Base-by-base conservation (phyloP, 768 basidiomycete genomes). In the Podaxis mareebaensis region DNA sequence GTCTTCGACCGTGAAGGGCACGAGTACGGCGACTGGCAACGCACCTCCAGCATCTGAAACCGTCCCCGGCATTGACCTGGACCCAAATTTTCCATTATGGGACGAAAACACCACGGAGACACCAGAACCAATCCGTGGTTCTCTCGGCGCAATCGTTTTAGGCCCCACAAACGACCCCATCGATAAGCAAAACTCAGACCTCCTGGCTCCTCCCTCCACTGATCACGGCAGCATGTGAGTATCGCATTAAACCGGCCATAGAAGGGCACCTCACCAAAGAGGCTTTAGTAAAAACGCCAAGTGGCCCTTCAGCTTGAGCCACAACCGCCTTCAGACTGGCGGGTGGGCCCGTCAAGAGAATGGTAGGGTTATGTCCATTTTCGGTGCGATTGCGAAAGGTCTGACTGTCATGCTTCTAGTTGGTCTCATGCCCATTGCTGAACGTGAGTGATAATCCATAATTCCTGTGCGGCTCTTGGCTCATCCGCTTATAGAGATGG, bases 311-410 rank as follows among this genome's bases (percentile, higher is more conserved):
- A 71, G 73, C 63, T 68, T 86, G 46, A 85, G 83, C 60, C 81
- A 81, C 67, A 86, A 84, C 65, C 80, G 83, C n/a, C 70, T 88
- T 15, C 80, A 81, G 63, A 79, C 78, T 0, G 86, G 85, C 12
- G 86, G 86, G 0, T 88, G 86, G 86, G 83, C 84, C 28, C 77
- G 85, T 46, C 79, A 85, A 66, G 77, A 85, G 71, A 85, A 85
- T 59, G 68, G 83, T 83, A 53, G 13, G 77, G 40, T 4, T 24
- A 57, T 24, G 30, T 1, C 22, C 53, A 13, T 38, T 53, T 58
- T 53, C 59, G 8, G 39, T 13, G 13, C 46, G 6, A 22, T 8
- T 28, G 33, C 51, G 28, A 39, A 26, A 26, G 42, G 58, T 1
- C 61, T 53, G 24, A 67, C 58, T 55, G 24, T 49, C 42, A 15